phyloP scores from a whole-genome alignment of 2,329 filamentous ascomycete species.

The Trichoderma simmonsii region DNA sequence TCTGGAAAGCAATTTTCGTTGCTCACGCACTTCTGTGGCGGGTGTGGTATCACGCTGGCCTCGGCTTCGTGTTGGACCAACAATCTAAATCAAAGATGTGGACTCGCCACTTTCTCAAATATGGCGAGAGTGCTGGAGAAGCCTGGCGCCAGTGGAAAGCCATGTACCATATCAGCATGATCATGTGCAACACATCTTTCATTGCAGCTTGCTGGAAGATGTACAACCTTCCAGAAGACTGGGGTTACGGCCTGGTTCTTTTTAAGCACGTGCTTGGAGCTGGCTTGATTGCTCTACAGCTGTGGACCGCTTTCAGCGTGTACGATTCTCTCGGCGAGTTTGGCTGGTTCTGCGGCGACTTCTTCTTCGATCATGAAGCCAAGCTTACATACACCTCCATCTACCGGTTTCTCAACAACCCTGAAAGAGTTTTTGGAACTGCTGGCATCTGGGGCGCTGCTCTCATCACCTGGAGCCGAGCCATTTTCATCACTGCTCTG shows the following conservation, averaged over 20 bases:
- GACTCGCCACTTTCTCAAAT: constrained; percentile 97
- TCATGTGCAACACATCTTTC: constrained; percentile 85
- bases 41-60: constrained; percentile 85
- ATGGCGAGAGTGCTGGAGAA: constrained; percentile 82
- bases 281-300: constrained; percentile 76
- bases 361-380: constrained; percentile 87
- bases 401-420: constrained; percentile 97
- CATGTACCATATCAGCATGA: constrained; percentile 88
- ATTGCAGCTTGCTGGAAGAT: constrained; percentile 93
- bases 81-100: constrained; percentile 91
- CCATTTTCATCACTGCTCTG: constrained; percentile 83
- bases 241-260: constrained; percentile 80
- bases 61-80: constrained; percentile 77
- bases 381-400: constrained; percentile 96
- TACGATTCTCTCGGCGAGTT: constrained; percentile 96
- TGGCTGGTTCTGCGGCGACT: constrained; percentile 98
- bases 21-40: constrained; percentile 79
- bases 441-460: constrained; percentile 95
- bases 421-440: constrained; percentile 87
- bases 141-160: constrained; percentile 98
- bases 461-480: constrained; percentile 84
- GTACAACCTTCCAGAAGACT: constrained; percentile 83
- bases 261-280: constrained; percentile 83
- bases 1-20: constrained; percentile 77
- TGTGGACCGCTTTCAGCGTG: constrained; percentile 91